These are phyloP conservation scores for Suhomyces anneliseae DNA, from an alignment of 1,139 yeast genomes.

Conservation along the genomic window DNA sequence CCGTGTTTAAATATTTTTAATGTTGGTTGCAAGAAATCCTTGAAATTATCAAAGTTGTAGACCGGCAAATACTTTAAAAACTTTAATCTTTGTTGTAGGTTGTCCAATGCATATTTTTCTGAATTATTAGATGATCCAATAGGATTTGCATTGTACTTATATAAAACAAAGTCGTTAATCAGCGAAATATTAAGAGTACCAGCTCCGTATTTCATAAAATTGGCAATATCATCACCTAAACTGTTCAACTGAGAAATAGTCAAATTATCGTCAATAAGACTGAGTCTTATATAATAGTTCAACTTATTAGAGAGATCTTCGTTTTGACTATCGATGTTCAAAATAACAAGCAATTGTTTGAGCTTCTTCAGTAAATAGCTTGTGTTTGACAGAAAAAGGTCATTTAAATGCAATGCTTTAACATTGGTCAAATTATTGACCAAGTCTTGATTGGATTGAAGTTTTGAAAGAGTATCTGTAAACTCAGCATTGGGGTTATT, in stretches of 20 bases:
- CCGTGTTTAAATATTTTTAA: not conserved
- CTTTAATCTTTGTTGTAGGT: slow-evolving; percentile 12
- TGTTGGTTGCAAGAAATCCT: slow-evolving; percentile 2
- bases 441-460: slow-evolving; percentile 15
- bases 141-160: slow-evolving; percentile 8
- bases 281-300: slow-evolving; percentile 20
- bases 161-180: slow-evolving; percentile 18
- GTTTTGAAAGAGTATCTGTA: not conserved
- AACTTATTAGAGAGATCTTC: slow-evolving; percentile 11
- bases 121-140: slow-evolving; percentile 1
- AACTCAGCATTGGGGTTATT: not conserved
- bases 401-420: slow-evolving; percentile 16
- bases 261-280: slow-evolving; percentile 20
- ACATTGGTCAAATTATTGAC: slow-evolving; percentile 18
- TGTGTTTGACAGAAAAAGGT: slow-evolving; percentile 9
- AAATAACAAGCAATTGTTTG: slow-evolving; percentile 2
- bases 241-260: slow-evolving; percentile 13
- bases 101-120: slow-evolving; percentile 2
- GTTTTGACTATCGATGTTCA: slow-evolving; percentile 1
- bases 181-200: slow-evolving; percentile 14
- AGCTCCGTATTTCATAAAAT: slow-evolving; percentile 11
- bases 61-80: slow-evolving; percentile 12
- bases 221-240: slow-evolving; percentile 11
- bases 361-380: not conserved
- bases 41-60: slow-evolving; percentile 1